Percentiles rank a stretch among this genome's conserved stretches.
Evolutionary conservation across 345 rosid genomes (phyloP).

Genomic region (Camelina sativa): DNA sequence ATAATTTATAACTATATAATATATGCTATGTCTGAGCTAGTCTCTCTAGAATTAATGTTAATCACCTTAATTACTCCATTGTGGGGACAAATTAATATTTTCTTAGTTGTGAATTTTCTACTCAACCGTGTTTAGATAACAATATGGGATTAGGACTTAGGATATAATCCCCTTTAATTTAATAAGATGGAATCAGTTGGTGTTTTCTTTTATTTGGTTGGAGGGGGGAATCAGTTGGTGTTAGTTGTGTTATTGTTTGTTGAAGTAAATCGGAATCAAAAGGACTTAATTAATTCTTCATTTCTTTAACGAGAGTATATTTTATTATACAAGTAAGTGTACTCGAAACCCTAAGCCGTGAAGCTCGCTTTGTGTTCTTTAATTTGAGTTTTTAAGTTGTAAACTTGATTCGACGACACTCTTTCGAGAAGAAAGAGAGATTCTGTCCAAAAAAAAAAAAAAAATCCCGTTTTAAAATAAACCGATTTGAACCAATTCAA

Average conservation of each 20-base stretch:
- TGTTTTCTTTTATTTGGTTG: no score
- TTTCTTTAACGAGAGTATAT: not conserved
- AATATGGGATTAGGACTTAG: not conserved
- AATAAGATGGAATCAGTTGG: no score
- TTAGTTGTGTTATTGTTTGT: no score
- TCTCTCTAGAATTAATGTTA: not conserved
- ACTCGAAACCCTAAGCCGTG: constrained; percentile 27
- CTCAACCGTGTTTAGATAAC: not conserved
- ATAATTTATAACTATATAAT: no score
- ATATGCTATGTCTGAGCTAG: not conserved
- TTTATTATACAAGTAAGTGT: not conserved
- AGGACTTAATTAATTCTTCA: not conserved
- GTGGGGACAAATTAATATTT: not conserved
- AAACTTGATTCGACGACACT: not conserved
- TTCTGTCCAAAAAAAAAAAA: not conserved
- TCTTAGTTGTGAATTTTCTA: not conserved
- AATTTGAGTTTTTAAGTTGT: not conserved
- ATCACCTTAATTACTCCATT: not conserved
- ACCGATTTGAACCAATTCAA: no score
- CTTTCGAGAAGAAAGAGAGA: not conserved
- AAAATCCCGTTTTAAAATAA: no score
- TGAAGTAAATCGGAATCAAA: not conserved
- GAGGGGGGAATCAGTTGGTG: no score
- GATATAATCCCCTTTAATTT: no score
- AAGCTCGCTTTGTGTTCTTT: constrained; percentile 13